A percentile compares a stretch with the other conserved stretches of the same genome.
phyloP scores from a whole-genome alignment of 2,329 filamentous ascomycete species.

The Sphaerulina musiva region DNA sequence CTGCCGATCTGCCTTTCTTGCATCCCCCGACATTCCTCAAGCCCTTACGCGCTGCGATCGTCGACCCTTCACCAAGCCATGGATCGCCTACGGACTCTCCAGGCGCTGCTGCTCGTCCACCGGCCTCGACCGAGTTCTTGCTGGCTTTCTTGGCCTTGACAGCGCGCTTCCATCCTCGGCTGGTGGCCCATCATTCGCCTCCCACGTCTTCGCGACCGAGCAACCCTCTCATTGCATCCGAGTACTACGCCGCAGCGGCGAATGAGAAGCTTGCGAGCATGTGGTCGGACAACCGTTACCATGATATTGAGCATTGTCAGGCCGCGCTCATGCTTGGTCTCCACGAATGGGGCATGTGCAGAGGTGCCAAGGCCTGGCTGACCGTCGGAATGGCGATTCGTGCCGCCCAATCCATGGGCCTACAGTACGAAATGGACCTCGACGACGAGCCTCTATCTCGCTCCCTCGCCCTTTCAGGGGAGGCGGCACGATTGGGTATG shows the following conservation, averaged over 20 bases:
- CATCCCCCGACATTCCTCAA: constrained; percentile 58
- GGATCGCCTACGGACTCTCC: neutral
- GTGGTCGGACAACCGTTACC: constrained; percentile 42
- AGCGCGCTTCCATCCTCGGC: constrained; percentile 57
- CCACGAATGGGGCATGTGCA: constrained; percentile 63
- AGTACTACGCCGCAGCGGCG: constrained; percentile 58
- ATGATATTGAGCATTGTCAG: constrained; percentile 59
- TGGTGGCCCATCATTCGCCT: constrained; percentile 52
- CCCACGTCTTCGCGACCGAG: constrained; percentile 41
- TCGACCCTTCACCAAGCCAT: constrained; percentile 11
- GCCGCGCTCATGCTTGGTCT: constrained; percentile 64
- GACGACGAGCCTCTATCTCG: constrained; percentile 33
- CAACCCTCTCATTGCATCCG: constrained; percentile 53
- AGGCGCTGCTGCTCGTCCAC: constrained; percentile 42
- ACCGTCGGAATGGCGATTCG: constrained; percentile 55
- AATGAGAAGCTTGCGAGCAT: constrained; percentile 47
- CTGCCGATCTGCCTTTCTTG: constrained; percentile 65
- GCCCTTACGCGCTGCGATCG: constrained; percentile 36
- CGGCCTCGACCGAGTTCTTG: constrained; percentile 51
- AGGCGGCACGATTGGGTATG: constrained; percentile 37
- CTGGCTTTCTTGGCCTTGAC: constrained; percentile 64
- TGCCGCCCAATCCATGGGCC: constrained; percentile 55
- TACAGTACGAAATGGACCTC: constrained; percentile 52
- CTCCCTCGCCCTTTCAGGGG: constrained; percentile 35
- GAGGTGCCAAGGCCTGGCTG: constrained; percentile 59